phyloP scores from a whole-genome alignment of 768 basidiomycete genomes.

The Lactarius evosmus region DNA sequence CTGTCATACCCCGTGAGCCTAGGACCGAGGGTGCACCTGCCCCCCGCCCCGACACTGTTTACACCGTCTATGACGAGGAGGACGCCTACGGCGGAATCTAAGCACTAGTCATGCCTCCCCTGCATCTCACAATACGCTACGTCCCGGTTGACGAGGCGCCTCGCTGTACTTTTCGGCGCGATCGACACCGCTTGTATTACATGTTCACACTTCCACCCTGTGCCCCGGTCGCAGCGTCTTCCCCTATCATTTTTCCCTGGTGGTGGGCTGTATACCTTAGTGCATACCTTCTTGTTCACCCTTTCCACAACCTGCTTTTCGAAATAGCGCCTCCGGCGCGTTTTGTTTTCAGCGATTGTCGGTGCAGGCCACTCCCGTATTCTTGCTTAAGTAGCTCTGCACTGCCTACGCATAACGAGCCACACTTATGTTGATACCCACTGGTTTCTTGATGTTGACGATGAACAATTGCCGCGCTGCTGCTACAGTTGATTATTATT shows the following conservation, averaged over 20 bases:
- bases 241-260: neutral
- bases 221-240: slow-evolving; percentile 11
- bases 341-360: slow-evolving; percentile 1
- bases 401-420: slow-evolving; percentile 3
- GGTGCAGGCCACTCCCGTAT: slow-evolving; percentile 6
- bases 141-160: slow-evolving; percentile 15
- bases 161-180: slow-evolving; percentile 2
- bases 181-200: slow-evolving; percentile 11
- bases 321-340: slow-evolving; percentile 3
- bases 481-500: slow-evolving; percentile 11
- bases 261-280: neutral
- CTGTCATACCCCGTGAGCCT: slow-evolving; percentile 20
- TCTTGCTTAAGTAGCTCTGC: slow-evolving; percentile 5
- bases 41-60: slow-evolving; percentile 49
- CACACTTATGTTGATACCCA: slow-evolving; percentile 17
- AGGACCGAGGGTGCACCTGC: slow-evolving; percentile 24
- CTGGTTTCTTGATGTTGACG: neutral
- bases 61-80: slow-evolving; percentile 54
- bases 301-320: neutral
- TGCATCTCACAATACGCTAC: neutral
- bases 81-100: slow-evolving; percentile 72
- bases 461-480: neutral
- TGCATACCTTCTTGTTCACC: neutral
- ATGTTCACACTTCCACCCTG: neutral
- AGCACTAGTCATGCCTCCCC: slow-evolving; percentile 18